Evolutionary conservation across 2,329 filamentous ascomycete genomes (phyloP).

Genomic region (Laburnicola sp.): DNA sequence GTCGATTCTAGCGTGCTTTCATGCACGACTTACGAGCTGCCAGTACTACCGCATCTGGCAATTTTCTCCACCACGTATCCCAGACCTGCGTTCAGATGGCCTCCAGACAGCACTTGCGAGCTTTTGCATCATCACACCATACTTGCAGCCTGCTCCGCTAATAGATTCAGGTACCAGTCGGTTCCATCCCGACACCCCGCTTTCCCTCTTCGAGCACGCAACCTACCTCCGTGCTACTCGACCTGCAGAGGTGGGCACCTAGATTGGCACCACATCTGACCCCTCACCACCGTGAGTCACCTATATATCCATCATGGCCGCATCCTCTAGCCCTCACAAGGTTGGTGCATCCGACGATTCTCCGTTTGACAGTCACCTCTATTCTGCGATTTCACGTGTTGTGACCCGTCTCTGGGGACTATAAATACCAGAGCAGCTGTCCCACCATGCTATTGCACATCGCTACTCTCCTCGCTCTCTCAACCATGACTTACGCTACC

Average conservation of each 20-base stretch:
- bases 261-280: conserved; percentile 1
- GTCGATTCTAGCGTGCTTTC: neutral
- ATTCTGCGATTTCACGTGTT: conserved; percentile 6
- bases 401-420: conserved; percentile 5
- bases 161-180: conserved; percentile 8
- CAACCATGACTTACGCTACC: conserved; percentile 23
- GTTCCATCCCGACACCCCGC: conserved; percentile 31
- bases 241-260: conserved; percentile 14
- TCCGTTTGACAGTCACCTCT: conserved; percentile 10
- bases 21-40: neutral
- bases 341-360: conserved; percentile 20
- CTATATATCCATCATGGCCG: conserved; percentile 14
- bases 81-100: neutral
- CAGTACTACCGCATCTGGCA: neutral
- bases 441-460: conserved; percentile 12
- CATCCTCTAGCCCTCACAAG: conserved; percentile 12
- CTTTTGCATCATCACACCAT: conserved; percentile 15
- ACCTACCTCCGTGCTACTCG: neutral
- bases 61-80: neutral
- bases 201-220: conserved; percentile 18
- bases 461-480: neutral
- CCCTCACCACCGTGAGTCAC: conserved; percentile 13
- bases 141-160: conserved; percentile 3
- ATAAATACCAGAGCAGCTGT: conserved; percentile 17
- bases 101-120: conserved; percentile 1